A percentile compares a stretch with the other conserved stretches of the same genome.
These are phyloP conservation scores for Tagetes patula DNA, from an alignment of 129 eudicot genomes.

Conservation along the genomic window DNA sequence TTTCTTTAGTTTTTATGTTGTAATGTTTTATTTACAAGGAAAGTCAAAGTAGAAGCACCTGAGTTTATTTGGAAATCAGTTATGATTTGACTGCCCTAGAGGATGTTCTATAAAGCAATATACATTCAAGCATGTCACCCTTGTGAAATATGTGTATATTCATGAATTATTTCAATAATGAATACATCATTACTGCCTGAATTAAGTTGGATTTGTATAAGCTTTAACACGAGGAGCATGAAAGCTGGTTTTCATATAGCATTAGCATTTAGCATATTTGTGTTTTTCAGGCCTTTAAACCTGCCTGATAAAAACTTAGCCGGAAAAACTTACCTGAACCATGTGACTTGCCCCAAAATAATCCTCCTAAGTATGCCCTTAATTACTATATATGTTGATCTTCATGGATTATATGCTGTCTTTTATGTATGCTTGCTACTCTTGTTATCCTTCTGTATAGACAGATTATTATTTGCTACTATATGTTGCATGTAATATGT, in stretches of 20 bases:
- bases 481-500: too few species aligned
- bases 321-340: too few species aligned
- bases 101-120: neutral
- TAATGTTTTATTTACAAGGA: neutral
- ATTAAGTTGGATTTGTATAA: neutral
- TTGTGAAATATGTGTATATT: neutral
- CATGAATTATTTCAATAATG: neutral
- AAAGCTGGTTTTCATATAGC: neutral
- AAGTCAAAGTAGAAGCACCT: constrained; percentile 4
- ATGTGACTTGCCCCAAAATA: too few species aligned
- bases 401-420: too few species aligned
- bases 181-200: neutral
- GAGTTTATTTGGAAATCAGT: neutral
- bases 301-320: too few species aligned
- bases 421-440: too few species aligned
- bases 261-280: neutral
- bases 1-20: neutral
- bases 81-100: neutral
- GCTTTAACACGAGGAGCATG: neutral
- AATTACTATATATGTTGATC: too few species aligned
- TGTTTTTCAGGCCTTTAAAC: too few species aligned
- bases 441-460: too few species aligned
- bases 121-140: neutral
- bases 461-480: too few species aligned
- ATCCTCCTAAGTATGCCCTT: too few species aligned